These are phyloP conservation scores for Sarcocystis neurona DNA, from an alignment of 169 alveolate genomes.

Conservation along the genomic window DNA sequence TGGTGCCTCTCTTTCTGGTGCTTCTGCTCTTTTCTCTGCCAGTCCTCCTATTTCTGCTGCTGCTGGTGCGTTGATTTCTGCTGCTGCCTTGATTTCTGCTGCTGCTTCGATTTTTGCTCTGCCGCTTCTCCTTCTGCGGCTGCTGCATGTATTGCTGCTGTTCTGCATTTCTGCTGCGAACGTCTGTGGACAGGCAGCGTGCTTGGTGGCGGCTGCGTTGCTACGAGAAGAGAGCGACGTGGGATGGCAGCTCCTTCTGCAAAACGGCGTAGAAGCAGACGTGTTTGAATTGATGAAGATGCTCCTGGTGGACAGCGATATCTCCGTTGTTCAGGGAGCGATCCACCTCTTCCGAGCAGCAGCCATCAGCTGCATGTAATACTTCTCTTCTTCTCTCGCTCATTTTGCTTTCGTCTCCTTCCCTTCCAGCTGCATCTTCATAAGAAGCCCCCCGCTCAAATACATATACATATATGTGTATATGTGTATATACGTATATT, in stretches of 20 bases:
- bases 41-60: not conserved
- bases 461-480: not conserved
- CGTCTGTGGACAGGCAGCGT: constrained; percentile 4
- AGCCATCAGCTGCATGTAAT: constrained; percentile 4
- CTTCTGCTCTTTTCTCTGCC: not conserved
- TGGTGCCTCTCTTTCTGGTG: not conserved
- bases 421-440: not conserved
- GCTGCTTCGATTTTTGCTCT: not conserved
- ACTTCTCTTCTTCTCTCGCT: not conserved
- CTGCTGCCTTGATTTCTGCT: not conserved
- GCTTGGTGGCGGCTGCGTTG: not conserved
- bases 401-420: not conserved
- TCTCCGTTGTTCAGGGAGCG: constrained; percentile 17
- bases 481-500: not conserved
- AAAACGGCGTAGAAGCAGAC: not conserved
- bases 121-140: not conserved
- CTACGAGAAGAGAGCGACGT: not conserved
- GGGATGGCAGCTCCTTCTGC: not conserved
- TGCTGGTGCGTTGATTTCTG: not conserved
- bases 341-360: constrained; percentile 18
- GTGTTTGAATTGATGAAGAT: not conserved
- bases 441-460: not conserved
- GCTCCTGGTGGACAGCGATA: constrained; percentile 21
- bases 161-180: not conserved
- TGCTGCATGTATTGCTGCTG: not conserved